Percentiles rank a stretch among this genome's conserved stretches.
Evolutionary conservation across 768 basidiomycete species (phyloP).

Genomic region (Sarcodon aspratus): DNA sequence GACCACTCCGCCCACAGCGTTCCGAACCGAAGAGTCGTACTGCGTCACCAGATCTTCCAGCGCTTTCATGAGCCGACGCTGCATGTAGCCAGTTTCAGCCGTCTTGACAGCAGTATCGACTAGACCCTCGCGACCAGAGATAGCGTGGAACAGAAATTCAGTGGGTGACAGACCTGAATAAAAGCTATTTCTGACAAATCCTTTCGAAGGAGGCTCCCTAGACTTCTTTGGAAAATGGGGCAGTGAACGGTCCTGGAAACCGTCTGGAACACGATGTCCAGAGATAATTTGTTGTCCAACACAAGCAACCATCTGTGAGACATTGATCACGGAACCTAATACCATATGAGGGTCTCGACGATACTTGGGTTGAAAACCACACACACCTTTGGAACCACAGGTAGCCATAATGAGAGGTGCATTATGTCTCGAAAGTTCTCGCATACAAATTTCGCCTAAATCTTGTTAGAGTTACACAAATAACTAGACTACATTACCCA

Average conservation of each 20-base stretch:
- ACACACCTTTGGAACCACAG: conserved; percentile 91
- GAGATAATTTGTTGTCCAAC: conserved; percentile 99
- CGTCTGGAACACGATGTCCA: conserved; percentile 95
- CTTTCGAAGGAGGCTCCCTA: conserved; percentile 91
- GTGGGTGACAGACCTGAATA: conserved; percentile 85
- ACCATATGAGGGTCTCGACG: not conserved
- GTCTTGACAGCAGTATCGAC: conserved; percentile 99
- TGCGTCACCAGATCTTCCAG: conserved; percentile 94
- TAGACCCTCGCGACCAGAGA: conserved; percentile 95
- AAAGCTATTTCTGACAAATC: conserved; percentile 97
- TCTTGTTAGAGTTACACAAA: not conserved
- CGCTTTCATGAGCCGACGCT: conserved; percentile 97
- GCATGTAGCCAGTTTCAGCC: conserved; percentile 99
- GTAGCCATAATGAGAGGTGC: conserved; percentile 98
- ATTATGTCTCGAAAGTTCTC: conserved; percentile 93
- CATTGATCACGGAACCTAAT: conserved; percentile 96
- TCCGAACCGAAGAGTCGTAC: conserved; percentile 93
- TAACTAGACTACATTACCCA: conserved; percentile 22
- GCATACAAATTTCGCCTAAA: conserved; percentile 67
- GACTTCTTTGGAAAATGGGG: conserved; percentile 98
- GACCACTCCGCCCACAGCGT: conserved; percentile 89
- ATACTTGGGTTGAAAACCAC: not conserved
- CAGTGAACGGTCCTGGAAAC: conserved; percentile 97
- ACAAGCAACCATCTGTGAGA: conserved; percentile 99
- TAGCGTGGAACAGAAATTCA: conserved; percentile 98